Evolutionary conservation across 768 basidiomycete species (phyloP).

Genomic region (Leccinum obscurum): DNA sequence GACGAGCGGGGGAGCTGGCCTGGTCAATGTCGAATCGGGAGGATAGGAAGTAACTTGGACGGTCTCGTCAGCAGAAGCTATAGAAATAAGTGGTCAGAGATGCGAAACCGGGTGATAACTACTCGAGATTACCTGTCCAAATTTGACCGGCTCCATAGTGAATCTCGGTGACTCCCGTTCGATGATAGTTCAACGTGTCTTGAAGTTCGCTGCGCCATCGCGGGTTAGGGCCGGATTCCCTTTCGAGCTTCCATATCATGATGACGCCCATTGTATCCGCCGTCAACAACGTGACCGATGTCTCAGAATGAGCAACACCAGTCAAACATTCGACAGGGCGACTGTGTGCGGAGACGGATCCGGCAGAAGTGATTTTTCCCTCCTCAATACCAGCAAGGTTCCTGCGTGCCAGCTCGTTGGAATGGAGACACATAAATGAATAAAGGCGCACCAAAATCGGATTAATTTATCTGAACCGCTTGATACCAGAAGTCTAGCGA

Average conservation of each 20-base stretch:
- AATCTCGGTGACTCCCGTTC: slow-evolving; percentile 82
- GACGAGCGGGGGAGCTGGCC: slow-evolving; percentile 49
- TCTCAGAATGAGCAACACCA: slow-evolving; percentile 48
- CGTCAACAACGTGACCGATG: slow-evolving; percentile 62
- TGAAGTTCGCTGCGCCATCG: slow-evolving; percentile 53
- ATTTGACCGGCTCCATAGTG: slow-evolving; percentile 64
- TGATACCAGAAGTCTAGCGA: slow-evolving; percentile 69
- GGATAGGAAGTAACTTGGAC: slow-evolving; percentile 60
- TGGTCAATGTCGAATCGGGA: slow-evolving; percentile 30
- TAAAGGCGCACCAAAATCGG: slow-evolving; percentile 70
- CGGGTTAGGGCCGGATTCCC: slow-evolving; percentile 38
- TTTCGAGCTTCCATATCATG: slow-evolving; percentile 71
- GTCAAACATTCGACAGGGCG: slow-evolving; percentile 83
- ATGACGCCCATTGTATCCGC: slow-evolving; percentile 93
- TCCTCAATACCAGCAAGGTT: slow-evolving; percentile 53
- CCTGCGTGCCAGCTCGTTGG: slow-evolving; percentile 42
- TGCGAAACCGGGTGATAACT: background rate
- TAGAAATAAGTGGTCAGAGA: slow-evolving; percentile 4
- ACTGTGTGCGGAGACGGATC: slow-evolving; percentile 80
- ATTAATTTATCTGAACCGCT: slow-evolving; percentile 89
- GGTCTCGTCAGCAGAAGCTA: slow-evolving; percentile 90
- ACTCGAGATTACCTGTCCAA: slow-evolving; percentile 71
- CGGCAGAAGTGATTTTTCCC: slow-evolving; percentile 48
- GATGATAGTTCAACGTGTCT: slow-evolving; percentile 67
- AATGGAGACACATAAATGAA: background rate